Base-by-base conservation (phyloP, 2,329 filamentous ascomycete genomes). In the Thelonectria rubi region DNA sequence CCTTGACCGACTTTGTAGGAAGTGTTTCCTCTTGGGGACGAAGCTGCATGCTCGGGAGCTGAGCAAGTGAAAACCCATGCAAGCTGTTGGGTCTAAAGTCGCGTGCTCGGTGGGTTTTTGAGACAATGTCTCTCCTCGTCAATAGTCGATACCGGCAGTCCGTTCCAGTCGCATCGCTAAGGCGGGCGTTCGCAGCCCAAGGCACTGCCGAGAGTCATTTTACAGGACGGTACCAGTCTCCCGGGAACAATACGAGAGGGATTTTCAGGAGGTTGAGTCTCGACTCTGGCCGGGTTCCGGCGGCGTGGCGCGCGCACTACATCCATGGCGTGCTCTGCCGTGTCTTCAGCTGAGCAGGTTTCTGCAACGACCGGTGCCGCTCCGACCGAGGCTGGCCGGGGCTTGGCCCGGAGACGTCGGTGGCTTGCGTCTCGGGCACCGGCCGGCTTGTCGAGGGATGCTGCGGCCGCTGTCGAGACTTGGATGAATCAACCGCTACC, bases 81-180 rank as follows among this genome's bases (percentile, higher is more conserved):
- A n/a, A n/a, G 15, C 15, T 10, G 40, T 20, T 43, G 40, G 40
- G 40, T 43, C 40, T 30, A 30, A 30, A 30, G 26, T 30, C 26
- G 26, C 26, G 26, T 30, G 26, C 26, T 37, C 34, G 11, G 14
- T 42, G 17, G 39, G 39, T 21, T 45, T 45, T 47, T 47, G 42
- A 55, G 42, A 55, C 52, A 55, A 26, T 55, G 52, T 55, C n/a
- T 55, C 52, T 46, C 40, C 24, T 24, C 12, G 3, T 37, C 34
- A 9, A 30, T 30, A 30, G 26, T 30, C 26, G 26, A 15, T 37
- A 37, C 34, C 34, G 34, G 34, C 34, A 37, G 34, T 37, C 34
- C 11, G 11, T 37, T 37, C 26, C 2, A 15, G 34, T 37, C 37
- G 2, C 20, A 5, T 37, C 26, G 34, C 49, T 24, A 30, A 17